Percentiles rank a stretch among this genome's conserved stretches.
Conservation (phyloP, 495 filamentous ascomycete species). For the Rhizodiscina lignyota region DNA sequence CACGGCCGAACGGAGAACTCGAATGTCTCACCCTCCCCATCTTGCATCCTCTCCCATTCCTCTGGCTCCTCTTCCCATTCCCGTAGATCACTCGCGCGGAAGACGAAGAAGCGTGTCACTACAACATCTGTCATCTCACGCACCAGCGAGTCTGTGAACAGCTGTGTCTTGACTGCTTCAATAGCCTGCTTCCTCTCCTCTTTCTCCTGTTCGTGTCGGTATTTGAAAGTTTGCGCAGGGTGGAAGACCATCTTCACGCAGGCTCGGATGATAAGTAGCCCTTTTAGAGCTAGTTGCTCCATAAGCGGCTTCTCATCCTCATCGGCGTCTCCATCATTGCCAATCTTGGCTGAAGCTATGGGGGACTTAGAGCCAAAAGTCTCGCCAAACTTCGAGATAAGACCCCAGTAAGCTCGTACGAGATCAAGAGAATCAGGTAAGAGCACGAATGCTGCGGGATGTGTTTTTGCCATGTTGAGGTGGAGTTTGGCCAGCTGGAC, state of each 20-base stretch:
- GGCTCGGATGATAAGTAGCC: conserved; percentile 64
- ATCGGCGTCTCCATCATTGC: conserved; percentile 32
- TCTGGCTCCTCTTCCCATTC: conserved; percentile 83
- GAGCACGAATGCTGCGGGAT: conserved; percentile 64
- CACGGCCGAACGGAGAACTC: conserved; percentile 78
- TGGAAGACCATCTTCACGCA: conserved; percentile 73
- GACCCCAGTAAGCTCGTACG: conserved; percentile 64
- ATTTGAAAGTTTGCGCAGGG: conserved; percentile 65
- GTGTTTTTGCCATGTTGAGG: conserved; percentile 57
- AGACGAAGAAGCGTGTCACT: conserved; percentile 75
- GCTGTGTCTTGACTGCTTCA: conserved; percentile 43
- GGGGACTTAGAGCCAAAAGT: conserved; percentile 36
- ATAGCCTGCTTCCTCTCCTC: conserved; percentile 49
- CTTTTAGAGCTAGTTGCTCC: conserved; percentile 66
- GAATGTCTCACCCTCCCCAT: conserved; percentile 47
- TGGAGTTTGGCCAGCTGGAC: conserved; percentile 85
- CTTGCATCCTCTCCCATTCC: conserved; percentile 1
- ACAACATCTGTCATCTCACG: conserved; percentile 63
- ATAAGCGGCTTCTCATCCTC: conserved; percentile 38
- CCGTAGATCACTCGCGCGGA: conserved; percentile 66
- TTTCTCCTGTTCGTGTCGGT: conserved; percentile 51
- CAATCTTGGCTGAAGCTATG: conserved; percentile 25
- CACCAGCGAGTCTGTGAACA: conserved; percentile 61
- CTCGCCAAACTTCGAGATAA: conserved; percentile 59
- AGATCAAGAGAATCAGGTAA: conserved; percentile 63